A percentile compares a stretch with the other conserved stretches of the same genome.
Conservation (phyloP, 805 yeast species). For the Starmerella sirachaensis region DNA sequence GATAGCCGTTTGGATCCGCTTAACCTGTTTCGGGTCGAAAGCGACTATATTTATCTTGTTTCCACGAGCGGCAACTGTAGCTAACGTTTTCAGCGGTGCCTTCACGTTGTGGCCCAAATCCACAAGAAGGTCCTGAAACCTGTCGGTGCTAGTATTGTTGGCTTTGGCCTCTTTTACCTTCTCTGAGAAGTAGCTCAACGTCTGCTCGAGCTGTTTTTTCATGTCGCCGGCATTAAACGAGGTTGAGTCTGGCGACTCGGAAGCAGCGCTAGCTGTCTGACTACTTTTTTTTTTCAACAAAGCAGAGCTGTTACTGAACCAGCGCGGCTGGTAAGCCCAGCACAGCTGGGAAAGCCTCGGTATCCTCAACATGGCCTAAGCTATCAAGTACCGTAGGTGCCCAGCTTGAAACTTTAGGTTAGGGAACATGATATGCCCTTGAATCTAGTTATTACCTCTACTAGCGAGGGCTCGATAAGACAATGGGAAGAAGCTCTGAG, state of each 20-base stretch:
- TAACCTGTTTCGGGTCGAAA: conserved; percentile 66
- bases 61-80: conserved; percentile 29
- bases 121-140: conserved; percentile 51
- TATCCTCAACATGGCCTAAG: no score
- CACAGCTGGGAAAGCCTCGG: no score
- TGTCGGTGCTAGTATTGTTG: conserved; percentile 56
- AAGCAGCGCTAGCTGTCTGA: conserved; percentile 7
- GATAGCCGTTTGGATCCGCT: conserved; percentile 58
- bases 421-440: no score
- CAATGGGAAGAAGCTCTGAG: no score
- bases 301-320: no score
- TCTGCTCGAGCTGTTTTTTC: conserved; percentile 12
- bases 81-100: conserved; percentile 35
- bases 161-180: conserved; percentile 50
- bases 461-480: no score
- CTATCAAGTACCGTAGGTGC: no score
- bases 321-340: no score
- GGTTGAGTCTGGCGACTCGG: conserved; percentile 6
- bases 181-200: conserved; percentile 34
- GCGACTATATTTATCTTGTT: conserved; percentile 50
- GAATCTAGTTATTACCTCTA: no score
- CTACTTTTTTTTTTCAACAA: conserved; percentile 11
- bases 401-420: no score
- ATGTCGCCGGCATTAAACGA: conserved; percentile 10
- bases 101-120: conserved; percentile 37